A percentile compares a stretch with the other conserved stretches of the same genome.
Evolutionary conservation across 2,329 filamentous ascomycete genomes (phyloP).

Genomic region (Fusarium veterinarium): DNA sequence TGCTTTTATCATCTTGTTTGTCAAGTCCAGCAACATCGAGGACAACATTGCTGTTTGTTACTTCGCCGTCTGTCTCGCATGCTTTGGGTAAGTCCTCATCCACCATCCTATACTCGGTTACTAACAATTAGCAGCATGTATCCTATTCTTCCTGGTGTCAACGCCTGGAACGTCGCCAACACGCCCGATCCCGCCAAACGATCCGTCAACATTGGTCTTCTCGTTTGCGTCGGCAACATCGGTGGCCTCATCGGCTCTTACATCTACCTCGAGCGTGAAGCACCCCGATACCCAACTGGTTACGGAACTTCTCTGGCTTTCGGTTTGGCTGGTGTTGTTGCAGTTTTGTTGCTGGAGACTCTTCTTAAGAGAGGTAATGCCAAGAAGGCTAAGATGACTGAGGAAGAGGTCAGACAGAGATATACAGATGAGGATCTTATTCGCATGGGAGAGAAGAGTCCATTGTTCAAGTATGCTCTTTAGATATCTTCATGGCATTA

Average conservation of each 20-base stretch:
- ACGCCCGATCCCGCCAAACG: constrained; percentile 52
- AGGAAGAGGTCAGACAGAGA: not conserved
- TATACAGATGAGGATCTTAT: constrained; percentile 10
- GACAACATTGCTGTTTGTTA: constrained; percentile 17
- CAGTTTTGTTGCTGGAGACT: constrained; percentile 3
- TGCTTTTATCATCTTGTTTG: constrained; percentile 14
- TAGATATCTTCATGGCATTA: not conserved
- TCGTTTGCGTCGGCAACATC: constrained; percentile 52
- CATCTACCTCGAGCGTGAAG: constrained; percentile 15
- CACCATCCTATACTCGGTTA: rapidly evolving
- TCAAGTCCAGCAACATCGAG: constrained; percentile 6
- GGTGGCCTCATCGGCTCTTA: constrained; percentile 18
- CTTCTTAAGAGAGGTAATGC: constrained; percentile 11
- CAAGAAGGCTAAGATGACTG: constrained; percentile 8
- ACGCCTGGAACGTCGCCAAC: constrained; percentile 57
- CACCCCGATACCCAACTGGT: constrained; percentile 8
- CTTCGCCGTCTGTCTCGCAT: constrained; percentile 17
- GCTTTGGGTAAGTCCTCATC: not conserved
- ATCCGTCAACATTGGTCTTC: constrained; percentile 55
- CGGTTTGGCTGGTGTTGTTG: constrained; percentile 8
- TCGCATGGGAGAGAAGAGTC: constrained; percentile 28
- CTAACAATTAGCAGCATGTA: constrained; percentile 40
- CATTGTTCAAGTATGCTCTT: constrained; percentile 17
- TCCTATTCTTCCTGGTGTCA: constrained; percentile 55
- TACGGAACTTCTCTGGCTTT: constrained; percentile 20